Percentiles rank a stretch among this genome's conserved stretches.
Conservation (phyloP, 2,329 filamentous ascomycete species). For the Macrophomina phaseolina region DNA sequence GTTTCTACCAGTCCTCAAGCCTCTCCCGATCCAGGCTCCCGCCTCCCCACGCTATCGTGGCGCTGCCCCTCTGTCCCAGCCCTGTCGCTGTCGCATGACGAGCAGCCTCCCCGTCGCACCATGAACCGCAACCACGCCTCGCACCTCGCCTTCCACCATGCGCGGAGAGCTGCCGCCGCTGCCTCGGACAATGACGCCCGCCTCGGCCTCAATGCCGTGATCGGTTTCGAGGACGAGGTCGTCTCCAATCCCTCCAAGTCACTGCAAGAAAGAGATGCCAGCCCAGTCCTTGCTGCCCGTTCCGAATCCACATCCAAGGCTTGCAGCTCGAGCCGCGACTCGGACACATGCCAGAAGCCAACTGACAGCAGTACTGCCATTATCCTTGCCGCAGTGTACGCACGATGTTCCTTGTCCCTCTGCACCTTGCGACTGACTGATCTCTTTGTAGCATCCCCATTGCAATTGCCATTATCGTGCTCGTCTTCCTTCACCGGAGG, state of each 20-base stretch:
- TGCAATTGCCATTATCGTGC: slow-evolving; percentile 66
- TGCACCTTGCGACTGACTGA: slow-evolving; percentile 7
- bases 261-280: slow-evolving; percentile 7
- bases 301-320: slow-evolving; percentile 7
- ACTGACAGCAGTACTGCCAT: slow-evolving; percentile 41
- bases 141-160: slow-evolving; percentile 37
- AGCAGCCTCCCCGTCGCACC: slow-evolving; percentile 29
- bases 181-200: slow-evolving; percentile 30
- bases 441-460: slow-evolving; percentile 71
- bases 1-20: neutral
- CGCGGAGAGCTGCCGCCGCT: slow-evolving; percentile 32
- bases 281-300: slow-evolving; percentile 15
- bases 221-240: slow-evolving; percentile 7
- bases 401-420: neutral
- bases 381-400: slow-evolving; percentile 43
- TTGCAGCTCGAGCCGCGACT: slow-evolving; percentile 28
- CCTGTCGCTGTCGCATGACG: slow-evolving; percentile 24
- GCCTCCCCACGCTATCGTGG: slow-evolving; percentile 18
- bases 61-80: neutral
- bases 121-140: slow-evolving; percentile 42
- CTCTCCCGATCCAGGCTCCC: slow-evolving; percentile 22
- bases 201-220: slow-evolving; percentile 1
- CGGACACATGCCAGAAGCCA: slow-evolving; percentile 45
- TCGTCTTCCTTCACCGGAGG: slow-evolving; percentile 80
- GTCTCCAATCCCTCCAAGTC: slow-evolving; percentile 5